Evolutionary conservation across 2,329 filamentous ascomycete genomes (phyloP).

Genomic region (Blumeriella jaapii): DNA sequence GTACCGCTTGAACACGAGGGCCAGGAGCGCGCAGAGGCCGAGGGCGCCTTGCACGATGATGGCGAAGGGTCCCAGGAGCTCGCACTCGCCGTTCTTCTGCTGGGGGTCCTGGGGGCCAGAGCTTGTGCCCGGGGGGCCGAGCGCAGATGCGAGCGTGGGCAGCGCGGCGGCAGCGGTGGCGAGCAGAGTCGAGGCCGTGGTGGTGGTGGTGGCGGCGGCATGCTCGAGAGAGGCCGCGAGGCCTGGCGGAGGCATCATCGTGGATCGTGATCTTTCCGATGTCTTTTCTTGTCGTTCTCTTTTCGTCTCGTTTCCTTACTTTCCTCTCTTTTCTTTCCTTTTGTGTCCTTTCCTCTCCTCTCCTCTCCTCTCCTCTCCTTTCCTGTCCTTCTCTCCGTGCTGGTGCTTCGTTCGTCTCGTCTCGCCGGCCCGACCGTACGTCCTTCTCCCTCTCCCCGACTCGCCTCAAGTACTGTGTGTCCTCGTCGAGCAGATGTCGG

Average conservation of each 20-base stretch:
- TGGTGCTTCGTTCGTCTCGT: too few relatives aligned
- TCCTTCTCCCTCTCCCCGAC: too few relatives aligned
- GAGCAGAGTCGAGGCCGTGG: conserved; percentile 17
- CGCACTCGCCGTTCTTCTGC: conserved; percentile 59
- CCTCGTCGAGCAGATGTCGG: too few relatives aligned
- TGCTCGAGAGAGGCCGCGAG: conserved; percentile 21
- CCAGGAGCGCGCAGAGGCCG: conserved; percentile 69
- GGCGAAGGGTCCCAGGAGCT: conserved; percentile 81
- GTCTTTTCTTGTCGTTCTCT: too few relatives aligned
- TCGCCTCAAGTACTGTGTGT: too few relatives aligned
- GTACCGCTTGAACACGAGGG: conserved; percentile 88
- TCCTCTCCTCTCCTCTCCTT: not conserved
- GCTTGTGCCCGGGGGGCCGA: conserved; percentile 12
- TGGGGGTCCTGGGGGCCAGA: conserved; percentile 3
- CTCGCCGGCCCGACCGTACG: too few relatives aligned
- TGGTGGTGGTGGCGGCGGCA: conserved; percentile 14
- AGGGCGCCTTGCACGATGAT: conserved; percentile 81
- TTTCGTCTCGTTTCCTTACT: too few relatives aligned
- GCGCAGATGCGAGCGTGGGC: conserved; percentile 22
- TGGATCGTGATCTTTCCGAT: too few relatives aligned
- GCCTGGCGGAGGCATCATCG: conserved; percentile 25
- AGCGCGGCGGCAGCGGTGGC: conserved; percentile 21
- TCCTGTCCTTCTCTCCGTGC: not conserved
- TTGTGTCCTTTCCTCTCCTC: not conserved
- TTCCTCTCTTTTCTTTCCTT: too few relatives aligned